Evolutionary conservation across 139 green algal species (phyloP).

Genomic region (Micromonas commoda): DNA sequence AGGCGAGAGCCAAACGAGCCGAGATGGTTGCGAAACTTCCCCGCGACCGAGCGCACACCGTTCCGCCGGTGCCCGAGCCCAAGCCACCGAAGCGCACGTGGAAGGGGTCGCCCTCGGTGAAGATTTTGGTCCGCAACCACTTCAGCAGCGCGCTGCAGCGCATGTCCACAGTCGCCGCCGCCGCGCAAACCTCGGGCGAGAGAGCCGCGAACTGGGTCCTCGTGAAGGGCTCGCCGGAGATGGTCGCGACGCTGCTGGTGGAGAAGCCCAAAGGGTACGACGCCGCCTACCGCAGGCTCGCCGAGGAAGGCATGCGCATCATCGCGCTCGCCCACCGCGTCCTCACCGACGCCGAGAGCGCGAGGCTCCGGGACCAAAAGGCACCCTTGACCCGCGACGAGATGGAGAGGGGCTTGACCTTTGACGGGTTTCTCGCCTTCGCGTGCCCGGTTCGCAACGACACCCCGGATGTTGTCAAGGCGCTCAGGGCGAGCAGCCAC

Average conservation of each 20-base stretch:
- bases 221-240: slow-evolving; percentile 38
- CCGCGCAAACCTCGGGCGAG: background rate
- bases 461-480: slow-evolving; percentile 27
- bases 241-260: slow-evolving; percentile 24
- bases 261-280: slow-evolving; percentile 27
- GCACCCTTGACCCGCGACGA: slow-evolving; percentile 11
- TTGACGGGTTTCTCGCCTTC: slow-evolving; percentile 36
- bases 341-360: background rate
- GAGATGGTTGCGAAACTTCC: background rate
- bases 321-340: slow-evolving; percentile 32
- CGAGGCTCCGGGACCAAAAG: background rate
- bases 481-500: slow-evolving; percentile 13
- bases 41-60: background rate
- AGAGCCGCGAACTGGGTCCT: slow-evolving; percentile 13
- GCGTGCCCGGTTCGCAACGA: slow-evolving; percentile 31
- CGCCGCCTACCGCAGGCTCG: slow-evolving; percentile 28
- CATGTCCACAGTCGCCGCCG: slow-evolving; percentile 18
- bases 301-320: slow-evolving; percentile 30
- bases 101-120: background rate
- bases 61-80: background rate
- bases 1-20: background rate
- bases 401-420: slow-evolving; percentile 26
- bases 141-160: slow-evolving; percentile 26
- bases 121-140: slow-evolving; percentile 30
- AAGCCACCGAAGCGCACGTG: slow-evolving; percentile 3